Conservation (phyloP, 306 rosid species). For the Begonia loranthoides region DNA sequence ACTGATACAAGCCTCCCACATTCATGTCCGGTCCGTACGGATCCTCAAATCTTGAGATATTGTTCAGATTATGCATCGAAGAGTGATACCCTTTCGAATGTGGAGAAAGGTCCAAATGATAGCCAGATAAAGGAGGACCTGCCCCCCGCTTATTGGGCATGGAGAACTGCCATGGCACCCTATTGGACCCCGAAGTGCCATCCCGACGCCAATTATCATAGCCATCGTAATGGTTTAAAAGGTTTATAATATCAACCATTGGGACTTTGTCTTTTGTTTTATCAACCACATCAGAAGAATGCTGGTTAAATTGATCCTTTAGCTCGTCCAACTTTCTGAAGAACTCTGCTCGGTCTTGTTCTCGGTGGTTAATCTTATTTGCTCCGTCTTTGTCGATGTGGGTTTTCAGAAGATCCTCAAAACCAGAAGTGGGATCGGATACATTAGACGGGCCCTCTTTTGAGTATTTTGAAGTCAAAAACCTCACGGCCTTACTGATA, state of each 20-base stretch:
- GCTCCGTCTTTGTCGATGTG: constrained; percentile 31
- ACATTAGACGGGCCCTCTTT: constrained; percentile 51
- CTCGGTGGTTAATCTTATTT: constrained; percentile 44
- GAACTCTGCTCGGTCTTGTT: constrained; percentile 81
- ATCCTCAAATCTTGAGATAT: constrained; percentile 49
- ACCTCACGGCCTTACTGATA: constrained; percentile 33
- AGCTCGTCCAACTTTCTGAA: constrained; percentile 85
- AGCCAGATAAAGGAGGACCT: constrained; percentile 41
- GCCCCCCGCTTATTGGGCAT: constrained; percentile 38
- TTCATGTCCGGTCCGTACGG: constrained; percentile 41
- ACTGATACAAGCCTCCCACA: constrained; percentile 34
- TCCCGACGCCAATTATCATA: constrained; percentile 36
- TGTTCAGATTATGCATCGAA: constrained; percentile 43
- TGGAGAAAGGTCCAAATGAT: constrained; percentile 43
- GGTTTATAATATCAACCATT: constrained; percentile 29
- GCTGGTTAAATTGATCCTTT: constrained; percentile 54
- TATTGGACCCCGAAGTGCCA: constrained; percentile 31
- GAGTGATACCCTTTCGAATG: constrained; percentile 42
- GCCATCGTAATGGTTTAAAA: constrained; percentile 46
- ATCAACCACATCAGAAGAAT: constrained; percentile 41
- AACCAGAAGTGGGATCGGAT: constrained; percentile 24
- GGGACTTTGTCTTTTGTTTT: constrained; percentile 44
- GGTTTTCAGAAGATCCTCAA: constrained; percentile 38
- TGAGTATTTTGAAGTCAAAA: constrained; percentile 45
- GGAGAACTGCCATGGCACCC: constrained; percentile 32